Evolutionary conservation across 208 protist species (phyloP), one percentile per base, ranked within the genome.

Genomic region (Novymonas esmeraldas): DNA sequence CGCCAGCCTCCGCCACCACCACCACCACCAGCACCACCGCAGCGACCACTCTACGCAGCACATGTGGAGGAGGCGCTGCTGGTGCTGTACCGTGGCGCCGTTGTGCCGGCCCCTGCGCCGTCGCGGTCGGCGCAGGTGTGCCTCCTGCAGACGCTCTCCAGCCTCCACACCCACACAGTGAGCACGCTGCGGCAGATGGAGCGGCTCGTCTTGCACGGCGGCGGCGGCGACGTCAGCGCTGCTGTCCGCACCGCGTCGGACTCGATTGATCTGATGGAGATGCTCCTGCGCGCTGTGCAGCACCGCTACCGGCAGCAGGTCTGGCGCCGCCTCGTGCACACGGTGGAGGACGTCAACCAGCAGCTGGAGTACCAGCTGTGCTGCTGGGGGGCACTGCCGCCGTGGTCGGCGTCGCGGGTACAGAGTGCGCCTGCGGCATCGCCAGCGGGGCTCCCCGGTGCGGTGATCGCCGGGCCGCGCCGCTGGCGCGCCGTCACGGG

Each of bases 271-370:
- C 22, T 63, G 38, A 33, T 66, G 34, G 24, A 34, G 3, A 49
- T 50, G 18, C 57, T 92, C 0, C 26, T 92, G 14, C 33, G 70
- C 36, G 63, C 75, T 16, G 79, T 70, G 6, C 56, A 70, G 50
- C 11, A 51, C n/a, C 61, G 61, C 46, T 68, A 73, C 26, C 76
- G 78, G 14, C 59, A 67, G 44, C 73, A 71, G 24, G 80, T 75
- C 38, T 83, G 76, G 76, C 63, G 69, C 22, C 75, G 70, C 9
- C 68, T 92, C 24, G 73, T 71, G 11, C 79, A 87, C 55, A 70
- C 76, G 0, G 54, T 92, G 14, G 86, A 92, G 31, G 81, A 83
- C 9, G 76, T 79, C 33, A 89, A 89, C 54, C 64, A 64, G 2
- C 74, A 68, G 31, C 34, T 85, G 34, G 60, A 72, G 52, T 58